Conservation (phyloP, 202 grass and related monocot species). For the Zoysia matrella region DNA sequence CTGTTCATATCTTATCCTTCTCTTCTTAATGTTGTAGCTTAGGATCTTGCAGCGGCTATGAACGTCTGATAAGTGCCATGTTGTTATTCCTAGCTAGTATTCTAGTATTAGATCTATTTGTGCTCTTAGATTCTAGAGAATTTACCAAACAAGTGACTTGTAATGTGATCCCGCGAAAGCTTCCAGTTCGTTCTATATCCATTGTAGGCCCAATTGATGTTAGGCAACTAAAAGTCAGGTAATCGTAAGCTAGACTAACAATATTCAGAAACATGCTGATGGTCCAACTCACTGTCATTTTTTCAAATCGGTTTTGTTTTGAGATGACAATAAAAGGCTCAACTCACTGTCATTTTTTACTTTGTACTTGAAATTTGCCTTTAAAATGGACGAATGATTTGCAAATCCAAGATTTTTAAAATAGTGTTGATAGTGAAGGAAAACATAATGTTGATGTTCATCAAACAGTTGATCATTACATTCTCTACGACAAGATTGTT, state of each 20-base stretch:
- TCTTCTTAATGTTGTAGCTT: neutral
- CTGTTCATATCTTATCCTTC: constrained; percentile 13
- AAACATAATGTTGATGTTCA: neutral
- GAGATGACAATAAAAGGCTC: neutral
- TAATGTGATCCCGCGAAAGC: neutral
- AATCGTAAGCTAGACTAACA: neutral
- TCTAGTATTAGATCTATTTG: neutral
- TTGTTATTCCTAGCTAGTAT: neutral
- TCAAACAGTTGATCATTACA: neutral
- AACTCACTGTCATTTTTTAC: neutral
- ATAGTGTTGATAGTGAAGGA: neutral
- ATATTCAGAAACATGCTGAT: neutral
- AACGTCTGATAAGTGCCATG: neutral
- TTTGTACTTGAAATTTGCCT: neutral
- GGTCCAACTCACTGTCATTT: neutral
- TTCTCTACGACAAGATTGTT: neutral
- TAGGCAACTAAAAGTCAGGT: neutral
- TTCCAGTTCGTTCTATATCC: neutral
- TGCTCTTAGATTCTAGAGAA: neutral
- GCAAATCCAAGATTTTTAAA: neutral
- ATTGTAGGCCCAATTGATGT: neutral
- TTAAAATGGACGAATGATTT: neutral
- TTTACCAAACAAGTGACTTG: neutral
- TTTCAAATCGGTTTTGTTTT: neutral
- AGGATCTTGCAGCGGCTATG: neutral